Base-by-base conservation (phyloP, 768 basidiomycete genomes). In the Tricholoma sp. region DNA sequence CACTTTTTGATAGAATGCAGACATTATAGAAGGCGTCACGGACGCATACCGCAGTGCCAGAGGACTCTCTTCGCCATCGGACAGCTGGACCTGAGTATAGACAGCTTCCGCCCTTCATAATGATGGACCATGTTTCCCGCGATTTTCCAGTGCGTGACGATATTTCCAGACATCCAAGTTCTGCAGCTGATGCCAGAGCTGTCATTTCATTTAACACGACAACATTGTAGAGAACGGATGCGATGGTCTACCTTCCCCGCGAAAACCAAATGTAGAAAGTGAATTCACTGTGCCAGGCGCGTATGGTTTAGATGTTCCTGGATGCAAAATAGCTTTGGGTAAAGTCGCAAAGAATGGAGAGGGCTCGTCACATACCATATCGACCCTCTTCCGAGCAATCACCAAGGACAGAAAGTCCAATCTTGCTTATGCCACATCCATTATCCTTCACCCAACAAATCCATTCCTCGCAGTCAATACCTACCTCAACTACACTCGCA, bases 11-110 rank as follows among this genome's bases (percentile, higher is more conserved):
- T 48, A 39, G 53, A 39, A 31, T 15, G 74, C 83, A 44, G 58
- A 93, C 93, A 65, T 91, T 94, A 66, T 88, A 90, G 67, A 97
- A 99, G 2, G 91, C 86, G 68, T 98, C 96, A 18, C 91, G 85
- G 44, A 97, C 76, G 61, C 82, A 85, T 41, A 96, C 87, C 10
- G 81, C 85, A 6, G 95, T 97, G 3, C 96, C 96, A 2, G 81
- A 71, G 1, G 75, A 74, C 66, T 90, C 84, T 59, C 86, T 77
- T 56, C 84, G 79, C 86, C 91, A 89, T 18, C 90, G 83, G 36
- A 85, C 72, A 3, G 93, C 86, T 32, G 84, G 78, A 0, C 93
- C 93, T 24, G 74, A 74, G 64, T 91, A 93, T 24, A 96, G 69
- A 6, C 67, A 72, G 62, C 82, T 79, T 12, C 85, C 84, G 29